A percentile compares a stretch with the other conserved stretches of the same genome.
Evolutionary conservation across 2,329 filamentous ascomycete genomes (phyloP).

Genomic region (Coleophoma eucalyptorum): DNA sequence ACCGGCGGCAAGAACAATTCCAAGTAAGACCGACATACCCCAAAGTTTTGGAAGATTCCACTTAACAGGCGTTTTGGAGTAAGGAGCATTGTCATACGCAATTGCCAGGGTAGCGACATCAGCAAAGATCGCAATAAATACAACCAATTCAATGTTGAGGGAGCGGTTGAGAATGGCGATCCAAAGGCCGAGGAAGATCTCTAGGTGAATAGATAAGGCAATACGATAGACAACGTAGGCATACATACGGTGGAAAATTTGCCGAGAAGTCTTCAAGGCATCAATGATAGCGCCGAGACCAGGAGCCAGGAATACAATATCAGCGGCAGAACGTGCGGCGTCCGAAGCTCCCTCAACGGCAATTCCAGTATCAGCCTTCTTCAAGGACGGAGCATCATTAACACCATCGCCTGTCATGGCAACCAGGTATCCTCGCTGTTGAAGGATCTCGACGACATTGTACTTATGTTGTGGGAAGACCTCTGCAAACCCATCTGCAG

Average conservation of each 20-base stretch:
- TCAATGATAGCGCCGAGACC: constrained; percentile 92
- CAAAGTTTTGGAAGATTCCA: constrained; percentile 94
- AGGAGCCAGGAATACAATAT: constrained; percentile 90
- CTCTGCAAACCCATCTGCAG: constrained; percentile 90
- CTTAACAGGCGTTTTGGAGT: constrained; percentile 82
- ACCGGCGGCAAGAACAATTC: constrained; percentile 74
- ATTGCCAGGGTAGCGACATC: constrained; percentile 91
- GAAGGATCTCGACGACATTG: constrained; percentile 88
- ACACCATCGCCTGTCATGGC: constrained; percentile 97
- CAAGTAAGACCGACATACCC: constrained; percentile 86
- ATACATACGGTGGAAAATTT: constrained; percentile 97
- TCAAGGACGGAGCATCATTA: constrained; percentile 88
- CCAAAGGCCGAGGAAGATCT: constrained; percentile 90
- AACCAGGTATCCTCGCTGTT: constrained; percentile 89
- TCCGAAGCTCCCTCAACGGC: constrained; percentile 90
- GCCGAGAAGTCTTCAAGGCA: constrained; percentile 85
- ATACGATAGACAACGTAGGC: constrained; percentile 96
- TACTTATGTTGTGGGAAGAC: constrained; percentile 96
- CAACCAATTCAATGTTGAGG: constrained; percentile 81
- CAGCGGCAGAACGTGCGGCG: constrained; percentile 84
- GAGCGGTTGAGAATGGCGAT: constrained; percentile 83
- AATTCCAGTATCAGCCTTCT: constrained; percentile 96
- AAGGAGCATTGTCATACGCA: constrained; percentile 89
- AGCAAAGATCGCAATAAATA: constrained; percentile 93
- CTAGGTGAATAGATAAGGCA: constrained; percentile 83